Evolutionary conservation across 2,329 filamentous ascomycete species (phyloP), one percentile per base, ranked within the genome.

Genomic region (Stagonosporopsis chrysanthemi): DNA sequence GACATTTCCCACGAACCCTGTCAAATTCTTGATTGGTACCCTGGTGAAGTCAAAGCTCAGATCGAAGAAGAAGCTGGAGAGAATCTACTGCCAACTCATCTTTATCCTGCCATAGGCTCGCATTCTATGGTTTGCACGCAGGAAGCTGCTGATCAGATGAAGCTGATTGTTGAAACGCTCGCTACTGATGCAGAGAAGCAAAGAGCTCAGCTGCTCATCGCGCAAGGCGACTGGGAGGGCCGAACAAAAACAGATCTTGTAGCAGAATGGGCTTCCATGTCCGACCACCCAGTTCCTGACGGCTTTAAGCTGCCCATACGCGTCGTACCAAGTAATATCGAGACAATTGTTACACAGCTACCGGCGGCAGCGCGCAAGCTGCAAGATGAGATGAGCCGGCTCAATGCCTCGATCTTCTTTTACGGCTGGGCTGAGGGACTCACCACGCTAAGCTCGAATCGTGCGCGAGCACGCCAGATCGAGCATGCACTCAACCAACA

Each of bases 361-460:
- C 84, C 83, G 22, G 59, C 69, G 2, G 75, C 77, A 14, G 78
- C 84, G 12, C 75, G 66, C 38, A 77, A 68, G 63, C 81, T 82
- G 49, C 79, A 70, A 5, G 64, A 78, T 8, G 77, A 80, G 6
- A 77, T 90, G 48, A 86, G 84, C 0, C 75, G 80, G 12, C 86
- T 90, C 54, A 92, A 91, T 66, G 77, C 82, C 50, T 87, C 88
- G 19, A 89, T 91, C 8, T 91, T 92, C 68, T 78, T 90, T 49
- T 87, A 87, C 67, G 90, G 90, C 15, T 93, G 90, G 90, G 81
- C 81, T 9, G 76, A 79, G 8, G 79, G 82, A 0, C 70, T 84
- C 24, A 90, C 88, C 1, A 92, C 89, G 0, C 76, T 93, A 48
- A 91, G 89, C 3, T 88, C 87, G 60, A 92, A 93, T 69, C 82